Evolutionary conservation across 2,329 filamentous ascomycete genomes (phyloP), one percentile per base, ranked within the genome.

Genomic region (Colletotrichum kahawae): DNA sequence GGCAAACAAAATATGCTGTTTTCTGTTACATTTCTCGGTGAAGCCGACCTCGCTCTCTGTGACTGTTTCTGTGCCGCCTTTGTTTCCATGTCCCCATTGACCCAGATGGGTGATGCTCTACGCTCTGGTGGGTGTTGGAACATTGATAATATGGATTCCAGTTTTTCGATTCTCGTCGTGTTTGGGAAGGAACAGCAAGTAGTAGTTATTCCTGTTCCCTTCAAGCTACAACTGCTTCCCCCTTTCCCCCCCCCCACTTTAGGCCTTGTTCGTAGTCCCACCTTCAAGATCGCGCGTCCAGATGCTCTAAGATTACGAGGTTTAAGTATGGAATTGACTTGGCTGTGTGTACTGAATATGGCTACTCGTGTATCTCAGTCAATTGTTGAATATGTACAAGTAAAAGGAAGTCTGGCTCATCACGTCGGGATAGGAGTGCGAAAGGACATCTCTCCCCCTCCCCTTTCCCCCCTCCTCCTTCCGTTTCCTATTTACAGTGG

Each of bases 1-100:
- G 72, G 68, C 72, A 77, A 76, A 67, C 73, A 43, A 70, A 72
- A 34, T 84, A 80, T 51, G 54, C 54, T 67, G 36, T 71, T 75
- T 62, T 71, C 36, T 62, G 48, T 70, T 74, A 60, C 34, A 59
- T 36, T 21, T 24, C 43, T 51, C 18, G 33, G 65, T 72, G 65
- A 69, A 34, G 70, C 60, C 60, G 31, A 62, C 57, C n/a, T 36
- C 57, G 18, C 43, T 43, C 14, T 16, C 8, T 27, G 18, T 21
- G 8, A 63, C 10, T 43, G 33, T 34, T 57, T 16, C 21, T 38
- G 14, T 27, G 59, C 16, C 21, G 18, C n/a, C 13, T n/a, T 29
- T 18, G 27, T 33, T 14, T 13, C 16, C 13, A 33, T 16, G 27
- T 18, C 10, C 13, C 56, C 56, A 21, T 21, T n/a, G 38, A 5